Conservation (phyloP, 805 yeast species). For the Nakazawaea laoshanensis region DNA sequence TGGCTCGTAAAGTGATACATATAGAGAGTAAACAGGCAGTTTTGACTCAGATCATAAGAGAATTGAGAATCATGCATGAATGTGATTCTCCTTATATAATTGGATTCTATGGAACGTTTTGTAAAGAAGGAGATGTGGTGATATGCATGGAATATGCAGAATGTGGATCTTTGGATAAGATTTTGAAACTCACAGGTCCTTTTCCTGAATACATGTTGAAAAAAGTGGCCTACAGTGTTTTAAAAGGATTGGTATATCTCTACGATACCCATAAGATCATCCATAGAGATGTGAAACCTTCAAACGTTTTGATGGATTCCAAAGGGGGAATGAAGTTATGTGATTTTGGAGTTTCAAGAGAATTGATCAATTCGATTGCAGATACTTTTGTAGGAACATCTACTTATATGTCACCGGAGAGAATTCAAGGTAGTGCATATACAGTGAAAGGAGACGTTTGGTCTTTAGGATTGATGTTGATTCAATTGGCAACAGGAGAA, state of each 20-base stretch:
- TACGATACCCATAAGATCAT: slow-evolving; percentile 82
- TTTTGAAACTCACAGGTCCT: slow-evolving; percentile 52
- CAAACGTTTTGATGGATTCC: slow-evolving; percentile 82
- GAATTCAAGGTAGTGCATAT: slow-evolving; percentile 91
- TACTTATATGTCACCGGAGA: slow-evolving; percentile 95
- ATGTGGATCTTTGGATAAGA: slow-evolving; percentile 85
- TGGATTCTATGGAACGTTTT: slow-evolving; percentile 85
- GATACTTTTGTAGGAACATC: slow-evolving; percentile 98
- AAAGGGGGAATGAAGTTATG: slow-evolving; percentile 85
- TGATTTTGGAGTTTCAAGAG: slow-evolving; percentile 95
- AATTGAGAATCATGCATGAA: slow-evolving; percentile 83
- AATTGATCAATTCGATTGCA: slow-evolving; percentile 86
- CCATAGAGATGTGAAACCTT: slow-evolving; percentile 94
- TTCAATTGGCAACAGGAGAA: slow-evolving; percentile 80
- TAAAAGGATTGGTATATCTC: slow-evolving; percentile 74
- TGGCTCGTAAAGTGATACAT: slow-evolving; percentile 87
- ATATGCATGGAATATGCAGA: slow-evolving; percentile 96
- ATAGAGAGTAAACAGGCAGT: slow-evolving; percentile 75
- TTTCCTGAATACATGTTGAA: slow-evolving; percentile 63
- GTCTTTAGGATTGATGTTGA: slow-evolving; percentile 88
- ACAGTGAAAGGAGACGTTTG: slow-evolving; percentile 96
- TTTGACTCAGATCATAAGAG: slow-evolving; percentile 80
- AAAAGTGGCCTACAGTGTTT: slow-evolving; percentile 66
- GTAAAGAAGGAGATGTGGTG: slow-evolving; percentile 66
- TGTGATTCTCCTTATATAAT: slow-evolving; percentile 80